Evolutionary conservation across 2,329 filamentous ascomycete species (phyloP).

Genomic region (Nothopassalora personata): DNA sequence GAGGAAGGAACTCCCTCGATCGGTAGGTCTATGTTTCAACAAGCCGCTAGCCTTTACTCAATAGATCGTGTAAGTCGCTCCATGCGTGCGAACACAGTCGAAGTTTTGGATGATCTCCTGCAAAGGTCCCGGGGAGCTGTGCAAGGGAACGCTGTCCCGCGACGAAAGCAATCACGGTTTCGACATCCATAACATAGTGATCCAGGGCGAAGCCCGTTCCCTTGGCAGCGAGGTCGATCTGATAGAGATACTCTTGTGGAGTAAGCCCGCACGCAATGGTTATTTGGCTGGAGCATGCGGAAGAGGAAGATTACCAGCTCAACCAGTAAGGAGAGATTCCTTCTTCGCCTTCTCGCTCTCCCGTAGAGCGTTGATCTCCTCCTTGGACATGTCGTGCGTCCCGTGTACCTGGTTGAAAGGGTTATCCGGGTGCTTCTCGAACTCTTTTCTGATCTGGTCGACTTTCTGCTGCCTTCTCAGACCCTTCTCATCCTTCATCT

Average conservation of each 20-base stretch:
- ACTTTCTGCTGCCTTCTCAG: conserved; percentile 78
- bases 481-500: conserved; percentile 82
- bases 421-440: conserved; percentile 90
- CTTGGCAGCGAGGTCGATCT: too few relatives aligned
- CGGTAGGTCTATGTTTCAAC: too few relatives aligned
- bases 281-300: background rate
- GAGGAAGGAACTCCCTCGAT: too few relatives aligned
- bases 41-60: too few relatives aligned
- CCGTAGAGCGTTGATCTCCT: conserved; percentile 65
- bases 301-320: background rate
- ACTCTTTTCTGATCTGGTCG: conserved; percentile 81
- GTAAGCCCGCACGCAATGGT: background rate
- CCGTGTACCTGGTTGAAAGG: conserved; percentile 84
- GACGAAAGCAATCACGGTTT: too few relatives aligned
- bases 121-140: too few relatives aligned
- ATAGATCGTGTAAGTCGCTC: too few relatives aligned
- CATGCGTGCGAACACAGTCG: too few relatives aligned
- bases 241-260: background rate
- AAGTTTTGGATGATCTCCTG: too few relatives aligned
- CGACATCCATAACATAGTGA: too few relatives aligned
- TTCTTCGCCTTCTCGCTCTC: conserved; percentile 33
- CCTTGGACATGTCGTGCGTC: conserved; percentile 69
- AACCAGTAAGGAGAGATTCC: conserved; percentile 22
- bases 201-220: too few relatives aligned
- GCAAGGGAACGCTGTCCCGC: too few relatives aligned